Conservation (phyloP, 139 green algal species). For the Yamagishiella unicocca region DNA sequence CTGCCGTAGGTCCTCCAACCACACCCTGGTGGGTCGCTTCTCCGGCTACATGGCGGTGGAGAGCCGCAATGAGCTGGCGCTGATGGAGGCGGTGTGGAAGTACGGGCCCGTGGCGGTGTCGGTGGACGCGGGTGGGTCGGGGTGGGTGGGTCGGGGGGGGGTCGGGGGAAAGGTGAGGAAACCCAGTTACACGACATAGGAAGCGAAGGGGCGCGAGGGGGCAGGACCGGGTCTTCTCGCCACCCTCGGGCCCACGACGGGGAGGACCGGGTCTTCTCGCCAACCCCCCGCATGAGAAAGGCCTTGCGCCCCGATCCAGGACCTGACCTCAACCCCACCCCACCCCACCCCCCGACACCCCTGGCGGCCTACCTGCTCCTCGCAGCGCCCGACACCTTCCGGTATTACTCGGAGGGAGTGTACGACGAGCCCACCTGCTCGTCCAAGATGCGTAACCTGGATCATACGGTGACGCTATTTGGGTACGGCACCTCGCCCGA, state of each 20-base stretch:
- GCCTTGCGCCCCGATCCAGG: too few relatives aligned
- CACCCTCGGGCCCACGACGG: too few relatives aligned
- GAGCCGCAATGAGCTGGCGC: conserved; percentile 54
- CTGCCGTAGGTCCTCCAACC: conserved; percentile 25
- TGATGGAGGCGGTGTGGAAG: conserved; percentile 65
- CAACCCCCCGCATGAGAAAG: too few relatives aligned
- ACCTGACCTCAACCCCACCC: too few relatives aligned
- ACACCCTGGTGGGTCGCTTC: conserved; percentile 38
- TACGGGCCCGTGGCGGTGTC: conserved; percentile 63
- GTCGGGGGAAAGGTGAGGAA: not conserved
- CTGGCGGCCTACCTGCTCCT: not conserved
- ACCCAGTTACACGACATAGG: too few relatives aligned
- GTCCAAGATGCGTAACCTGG: conserved; percentile 49
- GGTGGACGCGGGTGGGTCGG: conserved; percentile 49
- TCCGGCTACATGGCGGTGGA: conserved; percentile 54
- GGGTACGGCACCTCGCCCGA: conserved; percentile 62
- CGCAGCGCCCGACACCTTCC: conserved; percentile 54
- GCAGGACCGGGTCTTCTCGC: too few relatives aligned
- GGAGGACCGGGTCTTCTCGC: too few relatives aligned
- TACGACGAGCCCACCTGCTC: conserved; percentile 57
- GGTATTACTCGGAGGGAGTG: conserved; percentile 68
- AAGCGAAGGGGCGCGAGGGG: not conserved
- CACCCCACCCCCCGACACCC: too few relatives aligned
- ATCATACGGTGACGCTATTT: conserved; percentile 59
- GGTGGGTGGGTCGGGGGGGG: not conserved